Conservation (phyloP, 1,284 basidiomycete species). For the Porodaedalea pini region DNA sequence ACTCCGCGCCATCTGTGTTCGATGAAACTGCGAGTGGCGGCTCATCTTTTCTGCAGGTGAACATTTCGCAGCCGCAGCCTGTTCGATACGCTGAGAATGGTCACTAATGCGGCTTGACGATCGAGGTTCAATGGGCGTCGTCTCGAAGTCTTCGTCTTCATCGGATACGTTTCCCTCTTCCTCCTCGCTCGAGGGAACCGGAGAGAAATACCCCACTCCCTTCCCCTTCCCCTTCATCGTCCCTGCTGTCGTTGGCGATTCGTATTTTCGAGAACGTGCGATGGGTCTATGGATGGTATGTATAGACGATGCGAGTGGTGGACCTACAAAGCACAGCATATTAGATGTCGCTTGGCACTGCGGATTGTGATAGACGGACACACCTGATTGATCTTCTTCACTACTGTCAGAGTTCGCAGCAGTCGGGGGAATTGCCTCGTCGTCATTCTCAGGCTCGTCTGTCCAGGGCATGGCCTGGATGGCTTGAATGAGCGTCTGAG, state of each 20-base stretch:
- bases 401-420: slow-evolving; percentile 53
- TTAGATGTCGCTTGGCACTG: neutral
- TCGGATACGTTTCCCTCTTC: slow-evolving; percentile 35
- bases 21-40: slow-evolving; percentile 15
- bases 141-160: slow-evolving; percentile 55
- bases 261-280: slow-evolving; percentile 25
- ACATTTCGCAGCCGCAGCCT: neutral
- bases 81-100: slow-evolving; percentile 4
- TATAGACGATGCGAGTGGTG: slow-evolving; percentile 29
- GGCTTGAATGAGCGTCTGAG: slow-evolving; percentile 81
- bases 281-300: slow-evolving; percentile 37
- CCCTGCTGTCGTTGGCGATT: slow-evolving; percentile 5
- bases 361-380: slow-evolving; percentile 23
- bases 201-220: slow-evolving; percentile 23
- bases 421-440: slow-evolving; percentile 46
- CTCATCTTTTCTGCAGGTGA: slow-evolving; percentile 1
- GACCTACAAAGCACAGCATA: slow-evolving; percentile 24
- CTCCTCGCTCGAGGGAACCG: slow-evolving; percentile 30
- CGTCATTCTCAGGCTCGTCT: slow-evolving; percentile 62
- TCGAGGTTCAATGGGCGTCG: slow-evolving; percentile 40
- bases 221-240: slow-evolving; percentile 1
- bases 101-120: slow-evolving; percentile 25
- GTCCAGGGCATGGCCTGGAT: slow-evolving; percentile 77
- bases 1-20: slow-evolving; percentile 36
- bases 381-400: slow-evolving; percentile 50